Evolutionary conservation across 2,329 filamentous ascomycete genomes (phyloP), one percentile per base, ranked within the genome.

Genomic region (Aureobasidium uvarum): DNA sequence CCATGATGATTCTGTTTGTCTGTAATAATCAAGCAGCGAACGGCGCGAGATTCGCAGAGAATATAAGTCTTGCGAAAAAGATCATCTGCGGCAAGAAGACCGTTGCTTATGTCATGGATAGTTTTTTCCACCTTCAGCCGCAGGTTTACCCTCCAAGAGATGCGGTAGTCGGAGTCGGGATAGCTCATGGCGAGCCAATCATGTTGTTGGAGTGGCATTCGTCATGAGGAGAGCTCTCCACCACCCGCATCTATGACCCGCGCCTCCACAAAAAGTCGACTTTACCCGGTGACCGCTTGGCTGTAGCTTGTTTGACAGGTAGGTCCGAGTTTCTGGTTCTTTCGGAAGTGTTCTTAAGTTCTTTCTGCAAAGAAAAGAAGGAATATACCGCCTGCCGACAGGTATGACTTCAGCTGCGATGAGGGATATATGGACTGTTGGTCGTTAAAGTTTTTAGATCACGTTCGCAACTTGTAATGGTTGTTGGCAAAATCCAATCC

Each of bases 61-160:
- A 54, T 46, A 64, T 64, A 64, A 28, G 25, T 28, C 13, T 39
- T 39, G 0, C 4, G 14, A 14, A 23, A 54, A 38, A 39, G 3
- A 16, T 39, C 1, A 38, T 38, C 39, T 13, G 0, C 60, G 50
- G 60, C 14, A 20, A 55, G 60, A 64, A 64, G 41, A 25, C 28
- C 60, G 60, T 2, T 6, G n/a, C 25, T 64, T 54, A 64, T 64
- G 60, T 64, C 60, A 64, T 64, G 28, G 7, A 48, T 14, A 28
- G n/a, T 38, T 38, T 46, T 5, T 39, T 38, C n/a, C 8, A 33
- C 23, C 39, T 54, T 46, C 41, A 54, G 60, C 60, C 60, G 45
- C 43, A 58, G 10, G 6, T 58, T 60, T 14, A 36, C 20, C 31
- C 45, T 8, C 10, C n/a, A 14, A n/a, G 25, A 18, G n/a, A 20